phyloP scores from a whole-genome alignment of 2,329 filamentous ascomycete species.

The Ophiostoma sp. region DNA sequence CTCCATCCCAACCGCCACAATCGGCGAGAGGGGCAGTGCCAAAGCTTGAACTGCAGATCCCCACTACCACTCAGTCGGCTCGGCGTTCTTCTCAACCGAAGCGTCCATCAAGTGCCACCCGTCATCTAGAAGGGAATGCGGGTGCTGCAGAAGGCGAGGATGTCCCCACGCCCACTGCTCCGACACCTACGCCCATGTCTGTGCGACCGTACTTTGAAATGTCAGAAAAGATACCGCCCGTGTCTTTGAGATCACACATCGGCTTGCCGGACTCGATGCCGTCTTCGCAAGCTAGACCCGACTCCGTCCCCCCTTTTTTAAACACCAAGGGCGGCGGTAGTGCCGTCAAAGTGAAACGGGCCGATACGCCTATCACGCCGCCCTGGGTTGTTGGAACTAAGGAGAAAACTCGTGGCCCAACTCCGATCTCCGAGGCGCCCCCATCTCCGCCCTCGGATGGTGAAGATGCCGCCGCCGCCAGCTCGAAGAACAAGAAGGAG shows the following conservation, averaged over 20 bases:
- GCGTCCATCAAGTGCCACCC: background rate
- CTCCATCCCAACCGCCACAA: background rate
- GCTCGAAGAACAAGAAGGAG: too few species aligned
- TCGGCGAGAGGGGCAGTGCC: background rate
- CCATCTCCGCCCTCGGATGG: slow-evolving; percentile 14
- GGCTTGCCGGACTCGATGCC: slow-evolving; percentile 26
- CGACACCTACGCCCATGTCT: slow-evolving; percentile 38
- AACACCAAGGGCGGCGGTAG: background rate
- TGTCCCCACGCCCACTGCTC: slow-evolving; percentile 39
- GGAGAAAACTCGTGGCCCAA: background rate
- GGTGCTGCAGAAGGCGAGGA: background rate
- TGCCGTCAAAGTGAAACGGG: background rate
- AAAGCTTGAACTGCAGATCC: slow-evolving; percentile 1
- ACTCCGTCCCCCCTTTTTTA: background rate
- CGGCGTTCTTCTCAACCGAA: background rate
- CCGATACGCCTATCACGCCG: background rate
- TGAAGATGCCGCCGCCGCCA: background rate
- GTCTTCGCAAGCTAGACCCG: slow-evolving; percentile 24
- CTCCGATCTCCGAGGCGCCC: slow-evolving; percentile 9
- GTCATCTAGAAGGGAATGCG: background rate
- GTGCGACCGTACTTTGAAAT: slow-evolving; percentile 35
- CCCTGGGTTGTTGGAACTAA: background rate
- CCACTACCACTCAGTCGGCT: background rate
- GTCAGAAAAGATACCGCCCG: slow-evolving; percentile 30
- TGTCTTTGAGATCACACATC: slow-evolving; percentile 36